Evolutionary conservation across 345 rosid genomes (phyloP), one percentile per base, ranked within the genome.

Genomic region (Linum tenue): DNA sequence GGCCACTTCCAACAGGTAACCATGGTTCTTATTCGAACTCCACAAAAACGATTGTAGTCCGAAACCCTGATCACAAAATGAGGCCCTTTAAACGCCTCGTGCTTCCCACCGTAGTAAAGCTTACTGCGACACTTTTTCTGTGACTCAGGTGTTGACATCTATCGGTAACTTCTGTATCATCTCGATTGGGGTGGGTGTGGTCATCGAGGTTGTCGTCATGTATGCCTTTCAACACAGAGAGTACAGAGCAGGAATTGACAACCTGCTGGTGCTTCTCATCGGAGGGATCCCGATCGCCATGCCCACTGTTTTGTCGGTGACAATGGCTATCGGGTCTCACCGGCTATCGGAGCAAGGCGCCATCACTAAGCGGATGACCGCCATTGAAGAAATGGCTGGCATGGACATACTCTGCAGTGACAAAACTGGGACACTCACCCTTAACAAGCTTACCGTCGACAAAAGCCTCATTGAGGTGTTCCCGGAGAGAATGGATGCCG

Each of bases 351-450:
- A 57, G 38, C 60, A 57, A 37, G 60, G 60, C 5, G 60, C 60
- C 4, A 57, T 57, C 60, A 57, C 60, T 37, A 57, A 57, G 60
- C 5, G 60, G 37, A 57, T 57, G 60, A 57, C 60, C 4, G 60
- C 60, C 60, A 57, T 57, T 17, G 60, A 57, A 37, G 60, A 57
- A 16, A 57, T 57, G 60, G 60, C 60, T 57, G 60, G 60, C 36
- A 57, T 57, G 60, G 60, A 57, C 22, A 37, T 57, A 57, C 38
- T 57, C 3, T 57, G 60, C 11, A 57, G 60, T 17, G 60, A 57
- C 37, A 57, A 57, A 37, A 57, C 60, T 22, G 60, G 60, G 9
- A 57, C 60, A 17, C 60, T 57, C 60, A 57, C 60, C 37, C 60
- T 57, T 37, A 57, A 57, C 60, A 57, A 57, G 38, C 60, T 57